A percentile compares a stretch with the other conserved stretches of the same genome.
phyloP scores from a whole-genome alignment of 345 rosid genomes.

The Microcos paniculata region DNA sequence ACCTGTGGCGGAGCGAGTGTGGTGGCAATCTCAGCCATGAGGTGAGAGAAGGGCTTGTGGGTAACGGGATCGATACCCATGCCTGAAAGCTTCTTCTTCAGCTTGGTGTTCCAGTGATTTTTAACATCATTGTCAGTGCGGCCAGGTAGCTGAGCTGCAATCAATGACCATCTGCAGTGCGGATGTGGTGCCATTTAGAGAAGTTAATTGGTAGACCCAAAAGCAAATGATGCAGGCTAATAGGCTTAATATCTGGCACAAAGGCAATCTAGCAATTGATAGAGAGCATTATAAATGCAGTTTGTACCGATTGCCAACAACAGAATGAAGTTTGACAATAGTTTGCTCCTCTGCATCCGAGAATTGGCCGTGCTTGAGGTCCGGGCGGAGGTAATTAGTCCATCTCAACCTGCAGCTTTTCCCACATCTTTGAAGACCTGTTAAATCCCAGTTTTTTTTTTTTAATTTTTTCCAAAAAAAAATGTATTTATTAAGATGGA shows the following conservation, averaged over 20 bases:
- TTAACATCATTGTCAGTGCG: slow-evolving; percentile 92
- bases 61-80: slow-evolving; percentile 95
- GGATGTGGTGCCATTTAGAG: not conserved
- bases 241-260: not conserved
- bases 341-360: slow-evolving; percentile 78
- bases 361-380: slow-evolving; percentile 80
- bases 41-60: slow-evolving; percentile 99
- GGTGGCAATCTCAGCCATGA: slow-evolving; percentile 96
- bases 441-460: too few species aligned
- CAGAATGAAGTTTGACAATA: slow-evolving; percentile 82
- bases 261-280: not conserved
- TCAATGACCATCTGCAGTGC: slow-evolving; percentile 71
- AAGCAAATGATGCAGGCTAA: not conserved
- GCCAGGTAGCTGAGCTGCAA: slow-evolving; percentile 93
- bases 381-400: slow-evolving; percentile 92
- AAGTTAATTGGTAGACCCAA: not conserved
- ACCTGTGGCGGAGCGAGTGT: slow-evolving; percentile 91
- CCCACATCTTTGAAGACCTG: slow-evolving; percentile 91
- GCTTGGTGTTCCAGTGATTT: slow-evolving; percentile 93
- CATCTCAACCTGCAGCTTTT: slow-evolving; percentile 89
- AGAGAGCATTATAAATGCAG: not conserved
- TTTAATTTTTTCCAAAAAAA: not conserved
- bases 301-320: slow-evolving; percentile 79
- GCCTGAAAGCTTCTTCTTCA: slow-evolving; percentile 91
- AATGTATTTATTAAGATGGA: not conserved